phyloP scores from a whole-genome alignment of 2,329 filamentous ascomycete genomes.

The Epichloe glyceriae region DNA sequence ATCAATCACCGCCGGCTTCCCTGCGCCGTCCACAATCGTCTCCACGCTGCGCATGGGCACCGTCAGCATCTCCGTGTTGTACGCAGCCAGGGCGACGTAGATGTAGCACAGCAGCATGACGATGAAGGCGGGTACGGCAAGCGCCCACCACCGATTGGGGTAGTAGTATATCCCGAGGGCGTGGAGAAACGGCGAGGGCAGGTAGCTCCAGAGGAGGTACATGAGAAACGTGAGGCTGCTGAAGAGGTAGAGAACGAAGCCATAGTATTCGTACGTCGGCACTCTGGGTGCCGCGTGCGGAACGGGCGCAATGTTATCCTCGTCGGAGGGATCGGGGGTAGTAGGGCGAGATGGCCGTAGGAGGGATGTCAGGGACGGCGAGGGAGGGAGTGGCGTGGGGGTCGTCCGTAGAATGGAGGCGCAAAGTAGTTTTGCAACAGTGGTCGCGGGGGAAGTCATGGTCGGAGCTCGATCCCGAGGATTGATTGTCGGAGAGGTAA shows the following conservation, averaged over 20 bases:
- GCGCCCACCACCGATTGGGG: slow-evolving; percentile 93
- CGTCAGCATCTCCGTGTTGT: slow-evolving; percentile 84
- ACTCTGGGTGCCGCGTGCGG: slow-evolving; percentile 83
- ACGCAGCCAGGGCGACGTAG: slow-evolving; percentile 80
- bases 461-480: slow-evolving; percentile 11
- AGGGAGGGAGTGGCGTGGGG: slow-evolving; percentile 89
- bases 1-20: slow-evolving; percentile 74
- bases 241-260: slow-evolving; percentile 91
- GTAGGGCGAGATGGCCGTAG: slow-evolving; percentile 83
- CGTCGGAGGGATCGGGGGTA: slow-evolving; percentile 82
- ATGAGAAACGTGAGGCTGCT: slow-evolving; percentile 68
- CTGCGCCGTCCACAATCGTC: slow-evolving; percentile 83
- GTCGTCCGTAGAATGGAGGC: slow-evolving; percentile 92
- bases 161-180: slow-evolving; percentile 94
- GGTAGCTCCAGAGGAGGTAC: slow-evolving; percentile 71
- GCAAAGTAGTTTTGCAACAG: slow-evolving; percentile 44
- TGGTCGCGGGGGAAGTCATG: slow-evolving; percentile 28
- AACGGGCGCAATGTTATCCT: slow-evolving; percentile 73
- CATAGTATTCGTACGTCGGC: slow-evolving; percentile 99
- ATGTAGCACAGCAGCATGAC: slow-evolving; percentile 85
- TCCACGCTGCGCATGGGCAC: slow-evolving; percentile 67
- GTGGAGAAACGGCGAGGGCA: slow-evolving; percentile 83
- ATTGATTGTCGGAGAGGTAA: slow-evolving; percentile 22
- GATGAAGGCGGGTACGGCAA: slow-evolving; percentile 81
- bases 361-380: slow-evolving; percentile 82